A percentile compares a stretch with the other conserved stretches of the same genome.
These are phyloP conservation scores for Whalleya microplaca DNA, from an alignment of 2,329 filamentous ascomycete genomes.

Conservation along the genomic window DNA sequence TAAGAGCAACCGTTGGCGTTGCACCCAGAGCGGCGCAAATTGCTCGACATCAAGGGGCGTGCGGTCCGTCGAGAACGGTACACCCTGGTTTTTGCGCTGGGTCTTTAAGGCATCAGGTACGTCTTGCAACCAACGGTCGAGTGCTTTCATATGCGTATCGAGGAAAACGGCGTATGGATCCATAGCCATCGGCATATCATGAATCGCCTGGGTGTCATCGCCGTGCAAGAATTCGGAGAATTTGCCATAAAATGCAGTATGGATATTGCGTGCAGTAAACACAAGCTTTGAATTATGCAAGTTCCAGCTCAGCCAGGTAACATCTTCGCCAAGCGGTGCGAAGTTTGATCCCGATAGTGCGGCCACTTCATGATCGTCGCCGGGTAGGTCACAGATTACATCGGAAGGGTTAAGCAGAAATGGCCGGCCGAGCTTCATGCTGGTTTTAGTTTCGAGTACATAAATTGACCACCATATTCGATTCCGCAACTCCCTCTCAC, in stretches of 20 bases:
- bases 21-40: conserved; percentile 44
- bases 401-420: conserved; percentile 39
- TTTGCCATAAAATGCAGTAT: conserved; percentile 40
- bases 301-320: conserved; percentile 43
- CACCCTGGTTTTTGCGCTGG: conserved; percentile 32
- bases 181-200: no score
- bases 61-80: conserved; percentile 38
- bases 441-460: conserved; percentile 48
- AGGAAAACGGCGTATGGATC: no score
- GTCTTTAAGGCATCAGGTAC: conserved; percentile 42
- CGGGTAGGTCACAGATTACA: conserved; percentile 41
- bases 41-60: conserved; percentile 37
- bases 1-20: conserved; percentile 44
- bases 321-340: conserved; percentile 32
- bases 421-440: conserved; percentile 50
- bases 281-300: conserved; percentile 41
- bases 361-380: conserved; percentile 38
- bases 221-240: conserved; percentile 29
- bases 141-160: conserved; percentile 23
- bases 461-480: conserved; percentile 57
- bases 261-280: conserved; percentile 32
- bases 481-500: conserved; percentile 39
- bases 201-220: no score
- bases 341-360: conserved; percentile 35
- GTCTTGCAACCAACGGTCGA: conserved; percentile 38